phyloP scores from a whole-genome alignment of 73 alveolate genomes.

The Paramecium octaurelia region DNA sequence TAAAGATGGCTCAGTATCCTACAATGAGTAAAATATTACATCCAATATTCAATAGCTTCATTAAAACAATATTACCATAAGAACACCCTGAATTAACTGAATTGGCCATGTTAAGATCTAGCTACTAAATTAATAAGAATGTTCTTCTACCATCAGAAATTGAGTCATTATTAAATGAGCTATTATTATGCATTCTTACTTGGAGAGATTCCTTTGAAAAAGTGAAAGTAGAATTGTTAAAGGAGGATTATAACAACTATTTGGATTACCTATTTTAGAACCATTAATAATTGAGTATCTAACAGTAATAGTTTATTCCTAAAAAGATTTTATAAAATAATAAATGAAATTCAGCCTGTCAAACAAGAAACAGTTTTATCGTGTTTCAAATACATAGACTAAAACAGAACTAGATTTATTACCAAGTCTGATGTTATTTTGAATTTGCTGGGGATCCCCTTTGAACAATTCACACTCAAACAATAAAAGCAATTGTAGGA shows the following conservation, averaged over 20 bases:
- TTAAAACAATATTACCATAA: not conserved
- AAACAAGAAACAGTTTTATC: not conserved
- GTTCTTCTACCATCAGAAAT: not conserved
- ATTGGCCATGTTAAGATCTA: not conserved
- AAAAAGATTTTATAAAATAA: not conserved
- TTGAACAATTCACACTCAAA: not conserved
- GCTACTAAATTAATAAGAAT: not conserved
- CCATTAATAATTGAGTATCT: not conserved
- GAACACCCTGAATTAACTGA: constrained; percentile 8
- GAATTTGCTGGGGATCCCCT: not conserved
- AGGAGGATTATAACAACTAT: not conserved
- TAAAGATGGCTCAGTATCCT: not conserved
- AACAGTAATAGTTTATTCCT: not conserved
- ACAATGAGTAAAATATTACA: not conserved
- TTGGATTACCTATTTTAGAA: not conserved
- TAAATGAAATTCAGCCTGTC: not conserved
- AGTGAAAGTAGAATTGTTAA: not conserved
- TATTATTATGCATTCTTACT: not conserved
- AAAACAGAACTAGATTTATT: not conserved
- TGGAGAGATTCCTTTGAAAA: constrained; percentile 10
- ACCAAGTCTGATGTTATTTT: not conserved
- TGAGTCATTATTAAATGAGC: not conserved
- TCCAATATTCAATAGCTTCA: not conserved
- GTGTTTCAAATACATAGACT: not conserved
- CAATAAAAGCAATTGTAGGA: not conserved